Base-by-base conservation (phyloP, 768 basidiomycete species). In the Kwoniella heveanensis region DNA sequence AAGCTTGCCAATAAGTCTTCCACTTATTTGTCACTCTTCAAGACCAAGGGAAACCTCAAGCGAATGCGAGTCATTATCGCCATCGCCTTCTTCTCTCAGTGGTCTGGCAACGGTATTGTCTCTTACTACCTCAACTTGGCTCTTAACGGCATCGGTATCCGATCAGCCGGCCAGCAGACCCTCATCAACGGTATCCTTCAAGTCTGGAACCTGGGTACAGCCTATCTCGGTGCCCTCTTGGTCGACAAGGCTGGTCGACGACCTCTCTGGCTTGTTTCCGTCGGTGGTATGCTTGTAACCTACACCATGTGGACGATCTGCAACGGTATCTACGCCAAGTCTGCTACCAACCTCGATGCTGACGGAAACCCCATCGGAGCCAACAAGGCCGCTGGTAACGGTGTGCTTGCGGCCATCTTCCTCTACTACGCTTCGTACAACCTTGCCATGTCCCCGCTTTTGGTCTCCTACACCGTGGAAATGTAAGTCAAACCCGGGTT, bases 361-460 rank as follows among this genome's bases (percentile, higher is more conserved):
- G 60, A 44, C 36, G 68, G 68, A 13, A 53, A 64, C 58, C 62
- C 70, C 22, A 57, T 70, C 36, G 24, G 62, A 27, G 57, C 68
- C 54, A 70, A 71, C 63, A 64, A 50, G 10, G n/a, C 24, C 22
- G 72, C 72, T 12, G 72, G 72, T 22, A 56, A 70, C 32, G 72
- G 66, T 26, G 72, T 75, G 47, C 62, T 81, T 30, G 76, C 74
- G 8, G 67, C 73, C 62, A 72, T 81, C 59, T 81, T 79, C 78
- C 48, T 68, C 49, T 70, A 71, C 66, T 76, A 73, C 47, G 67
- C 58, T 17, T 64, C 66, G 30, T 76, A 76, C 67, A 72, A 76
- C 62, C 39, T 69, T 32, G 74, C 74, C 32, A 58, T 72, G 65
- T 64, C 62, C 12, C 67, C 69, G 2, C 58, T 76, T 25, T 60